Evolutionary conservation across 1,284 basidiomycete genomes (phyloP).

Genomic region (Stereum hirsutum): DNA sequence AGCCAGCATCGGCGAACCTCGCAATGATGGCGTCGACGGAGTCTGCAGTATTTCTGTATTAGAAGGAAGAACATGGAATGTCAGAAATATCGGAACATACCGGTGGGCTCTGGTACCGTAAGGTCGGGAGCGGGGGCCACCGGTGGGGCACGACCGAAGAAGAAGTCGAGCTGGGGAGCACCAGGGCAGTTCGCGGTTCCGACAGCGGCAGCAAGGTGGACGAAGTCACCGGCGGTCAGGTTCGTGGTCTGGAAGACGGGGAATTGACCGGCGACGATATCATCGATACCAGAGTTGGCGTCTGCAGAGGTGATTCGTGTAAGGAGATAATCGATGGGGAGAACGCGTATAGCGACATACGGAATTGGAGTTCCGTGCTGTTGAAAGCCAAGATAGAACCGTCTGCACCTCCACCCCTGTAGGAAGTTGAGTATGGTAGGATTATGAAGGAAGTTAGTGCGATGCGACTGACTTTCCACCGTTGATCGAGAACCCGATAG

Average conservation of each 20-base stretch:
- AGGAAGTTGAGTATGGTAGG: background rate
- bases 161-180: slow-evolving; percentile 16
- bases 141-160: slow-evolving; percentile 16
- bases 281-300: slow-evolving; percentile 15
- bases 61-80: background rate
- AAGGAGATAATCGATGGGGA: background rate
- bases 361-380: slow-evolving; percentile 11
- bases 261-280: slow-evolving; percentile 13
- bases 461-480: background rate
- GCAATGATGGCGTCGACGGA: slow-evolving; percentile 14
- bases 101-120: slow-evolving; percentile 11
- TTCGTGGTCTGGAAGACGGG: slow-evolving; percentile 10
- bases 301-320: background rate
- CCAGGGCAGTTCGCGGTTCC: slow-evolving; percentile 20
- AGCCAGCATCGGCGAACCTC: slow-evolving; percentile 13
- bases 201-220: slow-evolving; percentile 19
- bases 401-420: slow-evolving; percentile 12
- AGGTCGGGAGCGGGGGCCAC: slow-evolving; percentile 15
- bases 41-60: slow-evolving; percentile 6
- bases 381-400: slow-evolving; percentile 16
- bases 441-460: too few relatives aligned
- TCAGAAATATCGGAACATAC: background rate
- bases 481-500: slow-evolving; percentile 8
- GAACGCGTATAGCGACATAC: background rate
- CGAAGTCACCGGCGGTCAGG: background rate